Evolutionary conservation across 257 asterid genomes (phyloP).

Genomic region (Gardenia jasminoides): DNA sequence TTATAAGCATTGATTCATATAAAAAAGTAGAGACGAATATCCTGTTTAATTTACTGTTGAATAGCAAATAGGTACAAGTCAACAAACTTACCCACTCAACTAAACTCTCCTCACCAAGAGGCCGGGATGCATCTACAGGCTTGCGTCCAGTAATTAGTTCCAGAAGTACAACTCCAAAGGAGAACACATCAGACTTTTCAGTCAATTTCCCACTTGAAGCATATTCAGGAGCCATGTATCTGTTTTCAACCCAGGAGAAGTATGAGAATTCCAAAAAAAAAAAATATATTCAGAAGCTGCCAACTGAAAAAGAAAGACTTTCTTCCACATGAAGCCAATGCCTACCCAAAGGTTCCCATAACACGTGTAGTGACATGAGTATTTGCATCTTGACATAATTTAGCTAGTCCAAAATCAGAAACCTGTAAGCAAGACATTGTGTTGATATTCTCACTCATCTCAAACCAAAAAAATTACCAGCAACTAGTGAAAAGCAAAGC

Average conservation of each 20-base stretch:
- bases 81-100: constrained; percentile 85
- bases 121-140: constrained; percentile 92
- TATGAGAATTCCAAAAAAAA: not conserved
- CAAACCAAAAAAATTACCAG: not conserved
- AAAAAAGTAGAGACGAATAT: not conserved
- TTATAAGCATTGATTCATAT: not conserved
- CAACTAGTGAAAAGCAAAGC: constrained; percentile 12
- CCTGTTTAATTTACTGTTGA: not conserved
- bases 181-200: constrained; percentile 79
- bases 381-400: constrained; percentile 73
- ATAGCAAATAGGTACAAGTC: not conserved
- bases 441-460: not conserved
- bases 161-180: constrained; percentile 90
- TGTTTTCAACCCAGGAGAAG: constrained; percentile 31
- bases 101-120: constrained; percentile 85
- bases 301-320: not conserved
- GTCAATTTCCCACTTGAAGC: constrained; percentile 93
- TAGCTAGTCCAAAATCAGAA: constrained; percentile 94
- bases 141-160: constrained; percentile 88
- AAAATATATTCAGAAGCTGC: not conserved
- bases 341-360: constrained; percentile 96
- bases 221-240: constrained; percentile 99
- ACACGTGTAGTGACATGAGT: constrained; percentile 87
- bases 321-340: constrained; percentile 1
- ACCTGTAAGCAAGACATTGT: constrained; percentile 50